Percentiles rank a stretch among this genome's conserved stretches.
Evolutionary conservation across 352 stramenopile genomes (phyloP).

Genomic region (Phytopythium boreale): DNA sequence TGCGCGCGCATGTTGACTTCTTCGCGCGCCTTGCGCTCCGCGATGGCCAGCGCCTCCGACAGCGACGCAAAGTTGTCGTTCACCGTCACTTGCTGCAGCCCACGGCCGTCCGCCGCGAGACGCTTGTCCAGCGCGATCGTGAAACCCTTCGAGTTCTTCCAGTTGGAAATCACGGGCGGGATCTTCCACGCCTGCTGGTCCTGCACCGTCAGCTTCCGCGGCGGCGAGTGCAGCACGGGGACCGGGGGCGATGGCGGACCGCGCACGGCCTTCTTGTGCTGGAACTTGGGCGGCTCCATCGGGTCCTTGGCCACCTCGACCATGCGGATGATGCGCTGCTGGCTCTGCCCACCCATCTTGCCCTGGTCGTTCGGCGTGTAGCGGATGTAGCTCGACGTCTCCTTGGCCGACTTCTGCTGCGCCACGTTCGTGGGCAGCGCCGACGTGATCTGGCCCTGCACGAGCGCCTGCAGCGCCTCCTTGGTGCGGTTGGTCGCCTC

Average conservation of each 20-base stretch:
- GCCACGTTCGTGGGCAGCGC: constrained; percentile 62
- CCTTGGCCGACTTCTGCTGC: constrained; percentile 91
- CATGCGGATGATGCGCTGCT: constrained; percentile 98
- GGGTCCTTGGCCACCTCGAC: constrained; percentile 98
- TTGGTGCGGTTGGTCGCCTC: constrained; percentile 67
- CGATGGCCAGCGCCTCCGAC: constrained; percentile 96
- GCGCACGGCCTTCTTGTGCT: constrained; percentile 96
- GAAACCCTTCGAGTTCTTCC: constrained; percentile 99
- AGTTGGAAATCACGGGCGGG: constrained; percentile 98
- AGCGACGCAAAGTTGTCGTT: constrained; percentile 99
- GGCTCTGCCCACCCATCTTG: constrained; percentile 42
- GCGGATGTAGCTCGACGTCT: constrained; percentile 78
- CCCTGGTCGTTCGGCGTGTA: constrained; percentile 84
- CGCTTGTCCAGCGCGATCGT: constrained; percentile 99
- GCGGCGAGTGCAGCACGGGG: constrained; percentile 92
- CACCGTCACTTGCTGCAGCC: constrained; percentile 94
- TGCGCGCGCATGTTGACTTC: constrained; percentile 95
- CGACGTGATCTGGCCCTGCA: constrained; percentile 91
- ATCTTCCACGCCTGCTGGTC: constrained; percentile 99
- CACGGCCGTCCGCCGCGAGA: constrained; percentile 96
- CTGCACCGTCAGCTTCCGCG: constrained; percentile 88
- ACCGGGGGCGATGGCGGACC: constrained; percentile 88
- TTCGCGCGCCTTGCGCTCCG: constrained; percentile 95
- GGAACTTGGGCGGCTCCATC: constrained; percentile 99
- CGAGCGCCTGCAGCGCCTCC: constrained; percentile 88